A percentile compares a stretch with the other conserved stretches of the same genome.
These are phyloP conservation scores for Eimeria maxima DNA, from an alignment of 169 alveolate genomes.

Conservation along the genomic window DNA sequence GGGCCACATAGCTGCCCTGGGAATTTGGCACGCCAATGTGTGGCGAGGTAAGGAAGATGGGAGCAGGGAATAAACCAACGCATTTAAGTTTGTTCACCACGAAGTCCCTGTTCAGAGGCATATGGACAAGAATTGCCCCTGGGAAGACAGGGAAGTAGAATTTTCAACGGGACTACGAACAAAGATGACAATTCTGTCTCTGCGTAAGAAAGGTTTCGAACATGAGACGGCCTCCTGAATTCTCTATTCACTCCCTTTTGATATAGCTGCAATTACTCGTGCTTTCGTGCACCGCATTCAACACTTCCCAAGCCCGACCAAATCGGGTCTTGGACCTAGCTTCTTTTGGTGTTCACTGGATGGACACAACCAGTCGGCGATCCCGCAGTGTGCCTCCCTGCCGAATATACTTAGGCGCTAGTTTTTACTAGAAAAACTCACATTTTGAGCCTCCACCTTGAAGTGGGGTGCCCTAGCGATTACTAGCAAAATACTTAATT, in stretches of 20 bases:
- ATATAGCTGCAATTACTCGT: not conserved
- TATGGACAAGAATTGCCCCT: not conserved
- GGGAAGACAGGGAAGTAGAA: not conserved
- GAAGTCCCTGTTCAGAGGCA: not conserved
- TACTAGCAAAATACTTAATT: not conserved
- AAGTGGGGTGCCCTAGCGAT: not conserved
- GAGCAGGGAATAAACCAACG: not conserved
- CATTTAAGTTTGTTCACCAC: not conserved
- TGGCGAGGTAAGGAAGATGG: not conserved
- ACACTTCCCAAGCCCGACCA: not conserved
- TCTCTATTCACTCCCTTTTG: not conserved
- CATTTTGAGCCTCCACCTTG: not conserved
- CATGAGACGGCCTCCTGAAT: not conserved
- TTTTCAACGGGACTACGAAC: not conserved
- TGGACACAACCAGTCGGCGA: not conserved
- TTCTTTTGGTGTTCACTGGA: not conserved
- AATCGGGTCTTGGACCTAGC: too few relatives aligned
- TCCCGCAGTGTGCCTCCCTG: not conserved
- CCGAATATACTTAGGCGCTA: not conserved
- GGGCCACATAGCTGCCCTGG: not conserved
- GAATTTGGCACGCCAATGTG: not conserved
- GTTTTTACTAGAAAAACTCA: not conserved
- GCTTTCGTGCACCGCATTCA: not conserved
- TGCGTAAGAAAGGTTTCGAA: not conserved
- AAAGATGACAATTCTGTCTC: not conserved